Evolutionary conservation across 140 eudicot genomes (phyloP).

Genomic region (Anethum foeniculum): DNA sequence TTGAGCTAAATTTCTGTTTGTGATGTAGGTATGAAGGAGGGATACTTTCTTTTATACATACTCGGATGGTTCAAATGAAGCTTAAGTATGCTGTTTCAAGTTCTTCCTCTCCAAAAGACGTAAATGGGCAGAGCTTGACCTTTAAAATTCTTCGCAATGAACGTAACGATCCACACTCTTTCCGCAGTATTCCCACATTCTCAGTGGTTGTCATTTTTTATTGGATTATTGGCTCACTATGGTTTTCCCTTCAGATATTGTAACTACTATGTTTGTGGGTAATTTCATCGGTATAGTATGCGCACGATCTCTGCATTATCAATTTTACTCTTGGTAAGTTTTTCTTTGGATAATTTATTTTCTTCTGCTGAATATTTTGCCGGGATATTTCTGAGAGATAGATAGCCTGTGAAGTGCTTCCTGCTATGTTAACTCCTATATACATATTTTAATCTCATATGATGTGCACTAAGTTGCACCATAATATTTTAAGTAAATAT

Average conservation of each 20-base stretch:
- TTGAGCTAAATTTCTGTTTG: constrained; percentile 9
- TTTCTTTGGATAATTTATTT: background rate
- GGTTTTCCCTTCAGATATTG: constrained; percentile 40
- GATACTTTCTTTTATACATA: constrained; percentile 41
- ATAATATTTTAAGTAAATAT: background rate
- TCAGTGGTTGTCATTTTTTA: background rate
- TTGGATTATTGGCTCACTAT: background rate
- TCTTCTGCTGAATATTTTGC: background rate
- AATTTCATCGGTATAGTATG: constrained; percentile 85
- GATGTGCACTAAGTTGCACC: background rate
- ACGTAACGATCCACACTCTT: constrained; percentile 35
- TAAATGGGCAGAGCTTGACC: constrained; percentile 20
- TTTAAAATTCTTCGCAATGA: constrained; percentile 38
- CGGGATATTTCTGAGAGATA: background rate
- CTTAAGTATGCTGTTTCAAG: constrained; percentile 31
- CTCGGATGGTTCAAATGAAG: constrained; percentile 36
- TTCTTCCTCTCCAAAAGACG: constrained; percentile 25
- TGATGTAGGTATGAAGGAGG: constrained; percentile 85
- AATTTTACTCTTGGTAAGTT: constrained; percentile 84
- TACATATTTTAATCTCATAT: constrained; percentile 3
- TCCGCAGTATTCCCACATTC: background rate
- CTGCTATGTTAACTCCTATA: background rate
- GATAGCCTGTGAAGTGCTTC: constrained; percentile 2
- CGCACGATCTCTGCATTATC: constrained; percentile 94
- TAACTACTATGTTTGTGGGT: constrained; percentile 74